phyloP scores from a whole-genome alignment of 2,329 filamentous ascomycete genomes.

The Claviceps fusiformis region DNA sequence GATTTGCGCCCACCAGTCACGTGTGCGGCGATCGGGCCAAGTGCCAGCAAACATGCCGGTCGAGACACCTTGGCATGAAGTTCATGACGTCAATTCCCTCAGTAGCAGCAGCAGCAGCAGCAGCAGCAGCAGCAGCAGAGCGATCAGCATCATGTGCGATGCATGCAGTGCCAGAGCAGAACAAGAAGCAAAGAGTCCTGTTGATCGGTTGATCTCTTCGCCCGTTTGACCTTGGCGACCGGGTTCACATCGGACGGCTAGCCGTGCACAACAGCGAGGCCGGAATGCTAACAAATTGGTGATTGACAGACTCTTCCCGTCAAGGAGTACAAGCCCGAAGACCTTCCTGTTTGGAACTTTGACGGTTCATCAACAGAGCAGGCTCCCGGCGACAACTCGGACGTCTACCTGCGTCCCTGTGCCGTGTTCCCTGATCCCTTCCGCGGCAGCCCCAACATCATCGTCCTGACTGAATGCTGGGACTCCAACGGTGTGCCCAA shows the following conservation, averaged over 20 bases:
- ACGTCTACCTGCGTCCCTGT: constrained; percentile 88
- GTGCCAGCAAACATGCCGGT: not conserved
- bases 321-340: constrained; percentile 35
- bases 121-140: too few species aligned
- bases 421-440: constrained; percentile 88
- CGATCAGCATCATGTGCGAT: not conserved
- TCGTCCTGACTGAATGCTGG: constrained; percentile 92
- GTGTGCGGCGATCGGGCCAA: not conserved
- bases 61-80: not conserved
- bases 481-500: constrained; percentile 89
- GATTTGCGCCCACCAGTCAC: not conserved
- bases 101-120: not conserved
- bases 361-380: constrained; percentile 80
- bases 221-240: not conserved
- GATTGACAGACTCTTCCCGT: constrained; percentile 33
- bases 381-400: constrained; percentile 88
- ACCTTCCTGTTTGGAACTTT: constrained; percentile 43
- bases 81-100: not conserved
- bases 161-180: not conserved
- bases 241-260: too few species aligned
- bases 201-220: not conserved
- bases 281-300: not conserved
- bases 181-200: not conserved
- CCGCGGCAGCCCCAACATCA: constrained; percentile 78
- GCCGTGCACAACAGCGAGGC: not conserved